phyloP scores from a whole-genome alignment of 768 basidiomycete genomes.

The Hirschioporus abietinus region DNA sequence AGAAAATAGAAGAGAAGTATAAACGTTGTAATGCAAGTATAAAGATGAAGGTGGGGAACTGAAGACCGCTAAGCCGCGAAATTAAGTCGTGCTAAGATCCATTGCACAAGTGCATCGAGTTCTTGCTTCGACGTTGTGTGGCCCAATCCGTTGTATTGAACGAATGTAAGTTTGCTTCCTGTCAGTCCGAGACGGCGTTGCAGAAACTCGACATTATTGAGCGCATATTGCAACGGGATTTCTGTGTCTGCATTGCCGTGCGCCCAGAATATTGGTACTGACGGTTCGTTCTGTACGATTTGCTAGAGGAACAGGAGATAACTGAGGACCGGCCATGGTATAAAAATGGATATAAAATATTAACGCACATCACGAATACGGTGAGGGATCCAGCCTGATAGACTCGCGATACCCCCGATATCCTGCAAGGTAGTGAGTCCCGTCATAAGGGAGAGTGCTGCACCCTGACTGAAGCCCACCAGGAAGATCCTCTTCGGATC shows the following conservation, averaged over 20 bases:
- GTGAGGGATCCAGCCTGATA: slow-evolving; percentile 43
- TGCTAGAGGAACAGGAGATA: no score
- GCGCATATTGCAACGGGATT: slow-evolving; percentile 31
- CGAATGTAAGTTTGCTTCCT: slow-evolving; percentile 17
- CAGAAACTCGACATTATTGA: slow-evolving; percentile 30
- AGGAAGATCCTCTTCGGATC: slow-evolving; percentile 34
- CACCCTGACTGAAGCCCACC: slow-evolving; percentile 40
- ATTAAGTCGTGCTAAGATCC: slow-evolving; percentile 18
- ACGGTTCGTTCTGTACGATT: slow-evolving; percentile 28
- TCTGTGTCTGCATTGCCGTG: slow-evolving; percentile 34
- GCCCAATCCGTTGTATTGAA: slow-evolving; percentile 26
- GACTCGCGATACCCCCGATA: slow-evolving; percentile 37
- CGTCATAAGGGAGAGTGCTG: slow-evolving; percentile 33
- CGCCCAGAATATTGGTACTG: slow-evolving; percentile 37
- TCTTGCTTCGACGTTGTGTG: slow-evolving; percentile 32
- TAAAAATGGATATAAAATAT: neutral
- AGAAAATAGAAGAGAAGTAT: neutral
- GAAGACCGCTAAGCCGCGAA: neutral
- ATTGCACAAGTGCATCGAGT: slow-evolving; percentile 27
- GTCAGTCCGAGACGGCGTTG: slow-evolving; percentile 22
- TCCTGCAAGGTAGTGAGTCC: slow-evolving; percentile 36
- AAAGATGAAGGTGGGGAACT: neutral
- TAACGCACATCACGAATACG: slow-evolving; percentile 28
- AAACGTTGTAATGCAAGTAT: neutral
- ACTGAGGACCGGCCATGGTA: neutral